Evolutionary conservation across 345 rosid genomes (phyloP).

Genomic region (Sisymbrium irio): DNA sequence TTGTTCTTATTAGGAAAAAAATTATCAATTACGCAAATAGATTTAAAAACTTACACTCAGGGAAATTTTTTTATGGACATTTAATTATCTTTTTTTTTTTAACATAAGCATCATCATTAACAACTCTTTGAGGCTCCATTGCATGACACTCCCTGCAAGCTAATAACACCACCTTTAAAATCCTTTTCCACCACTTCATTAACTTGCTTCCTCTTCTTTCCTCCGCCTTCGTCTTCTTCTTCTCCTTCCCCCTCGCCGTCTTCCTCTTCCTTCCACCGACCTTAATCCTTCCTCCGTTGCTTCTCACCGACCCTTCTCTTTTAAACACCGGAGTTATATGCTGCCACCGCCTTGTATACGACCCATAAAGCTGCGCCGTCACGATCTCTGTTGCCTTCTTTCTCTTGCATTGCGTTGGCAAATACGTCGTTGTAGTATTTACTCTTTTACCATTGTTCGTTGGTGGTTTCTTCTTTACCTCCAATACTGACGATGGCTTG

Average conservation of each 20-base stretch:
- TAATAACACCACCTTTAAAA: conserved; percentile 51
- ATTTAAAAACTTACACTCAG: background rate
- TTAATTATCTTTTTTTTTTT: conserved; percentile 10
- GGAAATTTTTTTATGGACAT: conserved; percentile 15
- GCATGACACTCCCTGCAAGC: conserved; percentile 80
- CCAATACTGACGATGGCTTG: background rate
- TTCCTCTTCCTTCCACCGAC: conserved; percentile 22
- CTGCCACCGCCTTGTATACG: conserved; percentile 65
- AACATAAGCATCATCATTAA: background rate
- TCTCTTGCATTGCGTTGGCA: conserved; percentile 35
- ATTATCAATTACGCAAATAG: background rate
- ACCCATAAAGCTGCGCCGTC: conserved; percentile 53
- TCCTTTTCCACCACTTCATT: conserved; percentile 44
- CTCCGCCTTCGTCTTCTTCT: conserved; percentile 7
- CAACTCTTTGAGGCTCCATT: conserved; percentile 56
- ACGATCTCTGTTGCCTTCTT: conserved; percentile 49
- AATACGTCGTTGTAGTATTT: conserved; percentile 25
- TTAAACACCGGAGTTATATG: conserved; percentile 55
- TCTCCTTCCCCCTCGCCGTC: conserved; percentile 13
- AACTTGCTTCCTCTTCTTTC: conserved; percentile 25
- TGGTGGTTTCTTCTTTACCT: conserved; percentile 15
- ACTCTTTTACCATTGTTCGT: conserved; percentile 3
- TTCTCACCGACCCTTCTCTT: conserved; percentile 49
- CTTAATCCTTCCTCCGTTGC: conserved; percentile 32
- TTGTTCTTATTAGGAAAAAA: background rate